phyloP scores from a whole-genome alignment of 1,139 yeast species.

The Sugiyamaella sp. region DNA sequence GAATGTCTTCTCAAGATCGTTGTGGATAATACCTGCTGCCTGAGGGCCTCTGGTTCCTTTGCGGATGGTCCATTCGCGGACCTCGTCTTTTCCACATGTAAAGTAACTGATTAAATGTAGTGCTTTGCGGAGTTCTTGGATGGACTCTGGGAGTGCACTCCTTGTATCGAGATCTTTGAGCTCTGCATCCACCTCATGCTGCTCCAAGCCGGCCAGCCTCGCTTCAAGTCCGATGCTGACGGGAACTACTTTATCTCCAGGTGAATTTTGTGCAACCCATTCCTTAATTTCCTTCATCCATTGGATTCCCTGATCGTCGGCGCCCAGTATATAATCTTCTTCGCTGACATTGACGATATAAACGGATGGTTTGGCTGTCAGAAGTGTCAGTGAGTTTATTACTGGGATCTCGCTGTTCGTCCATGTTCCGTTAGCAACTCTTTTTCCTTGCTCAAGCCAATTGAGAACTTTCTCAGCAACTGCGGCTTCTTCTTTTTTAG shows the following conservation, averaged over 20 bases:
- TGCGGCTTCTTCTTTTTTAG: constrained; percentile 84
- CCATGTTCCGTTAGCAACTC: constrained; percentile 98
- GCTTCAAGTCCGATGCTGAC: constrained; percentile 86
- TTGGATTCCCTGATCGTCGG: constrained; percentile 28
- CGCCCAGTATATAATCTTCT: constrained; percentile 73
- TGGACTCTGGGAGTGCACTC: constrained; percentile 82
- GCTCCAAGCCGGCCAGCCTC: constrained; percentile 71
- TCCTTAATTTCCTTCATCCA: constrained; percentile 60
- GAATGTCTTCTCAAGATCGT: constrained; percentile 76
- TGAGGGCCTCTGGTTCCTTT: constrained; percentile 70
- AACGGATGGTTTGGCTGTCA: constrained; percentile 93
- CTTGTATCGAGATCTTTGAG: constrained; percentile 72
- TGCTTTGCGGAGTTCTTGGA: constrained; percentile 60
- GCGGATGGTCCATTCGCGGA: constrained; percentile 80
- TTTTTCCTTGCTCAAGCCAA: constrained; percentile 74
- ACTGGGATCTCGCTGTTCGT: constrained; percentile 83
- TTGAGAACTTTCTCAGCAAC: constrained; percentile 73
- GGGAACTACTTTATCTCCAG: constrained; percentile 86
- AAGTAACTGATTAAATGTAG: constrained; percentile 73
- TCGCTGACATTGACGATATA: constrained; percentile 87
- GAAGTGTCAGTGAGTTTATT: constrained; percentile 77
- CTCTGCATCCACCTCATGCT: constrained; percentile 80
- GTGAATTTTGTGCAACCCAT: constrained; percentile 85
- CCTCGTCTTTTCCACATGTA: constrained; percentile 82
- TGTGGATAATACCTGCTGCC: constrained; percentile 86